These are phyloP conservation scores for Pythium myriotylum DNA, from an alignment of 352 stramenopile genomes.

Conservation along the genomic window DNA sequence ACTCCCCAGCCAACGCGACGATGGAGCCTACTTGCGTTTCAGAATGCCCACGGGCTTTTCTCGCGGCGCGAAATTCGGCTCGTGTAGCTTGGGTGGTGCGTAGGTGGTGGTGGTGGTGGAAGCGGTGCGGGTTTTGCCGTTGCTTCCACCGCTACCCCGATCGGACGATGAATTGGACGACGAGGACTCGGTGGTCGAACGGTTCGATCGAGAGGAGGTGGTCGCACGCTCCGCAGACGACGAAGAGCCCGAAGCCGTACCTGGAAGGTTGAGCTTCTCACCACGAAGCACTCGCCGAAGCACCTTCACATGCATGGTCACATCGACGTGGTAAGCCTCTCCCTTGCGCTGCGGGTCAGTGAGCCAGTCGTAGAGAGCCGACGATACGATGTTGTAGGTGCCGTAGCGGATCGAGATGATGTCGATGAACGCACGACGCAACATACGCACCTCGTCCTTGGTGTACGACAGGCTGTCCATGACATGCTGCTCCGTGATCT, in stretches of 20 bases:
- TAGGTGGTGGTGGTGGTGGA: constrained; percentile 26
- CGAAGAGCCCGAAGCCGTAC: constrained; percentile 9
- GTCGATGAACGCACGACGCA: constrained; percentile 77
- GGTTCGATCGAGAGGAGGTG: constrained; percentile 15
- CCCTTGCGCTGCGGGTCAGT: constrained; percentile 47
- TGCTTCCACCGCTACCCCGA: constrained; percentile 16
- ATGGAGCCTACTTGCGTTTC: constrained; percentile 19
- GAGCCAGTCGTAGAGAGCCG: constrained; percentile 73
- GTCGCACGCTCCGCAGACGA: constrained; percentile 17
- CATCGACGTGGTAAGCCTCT: constrained; percentile 70
- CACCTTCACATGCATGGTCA: constrained; percentile 45
- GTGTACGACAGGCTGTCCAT: constrained; percentile 58
- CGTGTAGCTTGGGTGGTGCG: constrained; percentile 27
- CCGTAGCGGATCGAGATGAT: constrained; percentile 67
- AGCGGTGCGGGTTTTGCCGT: constrained; percentile 18
- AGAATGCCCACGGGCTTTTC: constrained; percentile 69
- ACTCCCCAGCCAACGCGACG: neutral
- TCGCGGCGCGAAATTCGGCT: constrained; percentile 32
- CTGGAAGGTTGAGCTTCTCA: constrained; percentile 27
- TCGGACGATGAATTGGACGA: constrained; percentile 23
- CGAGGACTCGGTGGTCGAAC: constrained; percentile 25
- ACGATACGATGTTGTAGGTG: constrained; percentile 73
- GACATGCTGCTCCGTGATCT: constrained; percentile 70
- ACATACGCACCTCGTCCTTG: constrained; percentile 65
- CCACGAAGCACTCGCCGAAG: constrained; percentile 42